These are phyloP conservation scores for Aureobasidium sp. DNA, from an alignment of 2,329 filamentous ascomycete genomes.

Conservation along the genomic window DNA sequence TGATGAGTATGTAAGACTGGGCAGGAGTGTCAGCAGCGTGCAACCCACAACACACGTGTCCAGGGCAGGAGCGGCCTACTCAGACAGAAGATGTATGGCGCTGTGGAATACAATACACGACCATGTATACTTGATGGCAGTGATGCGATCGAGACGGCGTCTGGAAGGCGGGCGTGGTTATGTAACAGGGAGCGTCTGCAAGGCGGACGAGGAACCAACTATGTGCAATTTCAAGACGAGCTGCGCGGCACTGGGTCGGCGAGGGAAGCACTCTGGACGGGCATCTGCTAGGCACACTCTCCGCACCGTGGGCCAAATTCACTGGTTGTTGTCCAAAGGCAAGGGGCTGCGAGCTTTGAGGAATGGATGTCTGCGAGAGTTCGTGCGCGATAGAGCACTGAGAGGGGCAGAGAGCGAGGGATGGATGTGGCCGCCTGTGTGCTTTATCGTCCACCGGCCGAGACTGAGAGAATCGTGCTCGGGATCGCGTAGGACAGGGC, in stretches of 20 bases:
- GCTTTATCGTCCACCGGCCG: background rate
- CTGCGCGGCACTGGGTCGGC: slow-evolving; percentile 13
- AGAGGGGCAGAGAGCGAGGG: background rate
- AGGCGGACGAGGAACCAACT: slow-evolving; percentile 9
- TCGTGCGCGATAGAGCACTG: background rate
- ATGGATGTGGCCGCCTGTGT: background rate
- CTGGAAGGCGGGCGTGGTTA: slow-evolving; percentile 7
- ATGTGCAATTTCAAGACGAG: slow-evolving; percentile 15
- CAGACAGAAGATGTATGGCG: background rate
- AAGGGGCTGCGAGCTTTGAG: slow-evolving; percentile 5
- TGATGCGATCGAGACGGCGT: background rate
- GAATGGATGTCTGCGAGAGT: background rate
- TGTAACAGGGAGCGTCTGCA: slow-evolving; percentile 14
- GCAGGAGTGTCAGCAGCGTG: background rate
- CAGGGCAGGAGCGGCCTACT: background rate
- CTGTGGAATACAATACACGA: background rate
- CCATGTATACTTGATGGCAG: slow-evolving; percentile 6
- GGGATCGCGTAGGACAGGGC: slow-evolving; percentile 1
- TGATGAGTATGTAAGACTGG: slow-evolving; percentile 3
- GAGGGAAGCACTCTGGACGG: slow-evolving; percentile 6
- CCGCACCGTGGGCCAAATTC: background rate
- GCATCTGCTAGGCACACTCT: slow-evolving; percentile 7
- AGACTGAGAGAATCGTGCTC: background rate
- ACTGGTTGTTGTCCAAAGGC: slow-evolving; percentile 4
- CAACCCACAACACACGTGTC: background rate